Base-by-base conservation (phyloP, 2,329 filamentous ascomycete genomes). In the Lachnellula willkommii region DNA sequence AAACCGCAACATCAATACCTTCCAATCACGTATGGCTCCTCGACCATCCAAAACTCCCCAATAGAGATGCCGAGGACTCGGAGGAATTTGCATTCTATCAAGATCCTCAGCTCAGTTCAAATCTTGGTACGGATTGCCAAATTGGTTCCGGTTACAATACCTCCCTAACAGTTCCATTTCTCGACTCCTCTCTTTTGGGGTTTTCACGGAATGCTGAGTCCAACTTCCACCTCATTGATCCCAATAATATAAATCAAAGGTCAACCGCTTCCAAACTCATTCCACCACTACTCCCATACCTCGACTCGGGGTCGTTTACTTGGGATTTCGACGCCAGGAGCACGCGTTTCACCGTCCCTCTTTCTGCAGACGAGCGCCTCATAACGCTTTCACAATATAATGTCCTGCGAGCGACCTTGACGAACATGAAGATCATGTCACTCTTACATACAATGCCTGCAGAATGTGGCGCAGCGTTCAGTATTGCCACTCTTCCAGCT, bases 381-480 rank as follows among this genome's bases (percentile, higher is more conserved):
- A 56, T 57, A 26, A 52, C 52, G 11, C 45, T 58, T 8, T 47
- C 53, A 24, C 55, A 58, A 43, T 60, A 58, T 26, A 60, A 60
- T 39, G 58, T 57, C 46, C 53, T 59, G 37, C 59, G 52, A 48
- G 58, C 54, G 40, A 55, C 54, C 47, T 54, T 54, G 20, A 51
- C 45, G 28, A 60, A 62, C 57, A 60, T 62, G 55, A 46, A 50
- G 14, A 52, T 58, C 47, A 43, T 58, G 24, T 47, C 46, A 15
- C 54, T 54, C 39, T 24, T 54, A 14, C 28, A 53, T 32, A 37
- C 15, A 20, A 20, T 56, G 15, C 51, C 57, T 8, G 24, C 35
- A 9, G 42, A 51, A 37, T 56, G 57, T 43, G 24, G 42, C n/a
- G 40, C 40, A n/a, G 53, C 47, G 7, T 42, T 57, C 46, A 20